phyloP scores from a whole-genome alignment of 495 filamentous ascomycete species.

The Xylaria nigripes region DNA sequence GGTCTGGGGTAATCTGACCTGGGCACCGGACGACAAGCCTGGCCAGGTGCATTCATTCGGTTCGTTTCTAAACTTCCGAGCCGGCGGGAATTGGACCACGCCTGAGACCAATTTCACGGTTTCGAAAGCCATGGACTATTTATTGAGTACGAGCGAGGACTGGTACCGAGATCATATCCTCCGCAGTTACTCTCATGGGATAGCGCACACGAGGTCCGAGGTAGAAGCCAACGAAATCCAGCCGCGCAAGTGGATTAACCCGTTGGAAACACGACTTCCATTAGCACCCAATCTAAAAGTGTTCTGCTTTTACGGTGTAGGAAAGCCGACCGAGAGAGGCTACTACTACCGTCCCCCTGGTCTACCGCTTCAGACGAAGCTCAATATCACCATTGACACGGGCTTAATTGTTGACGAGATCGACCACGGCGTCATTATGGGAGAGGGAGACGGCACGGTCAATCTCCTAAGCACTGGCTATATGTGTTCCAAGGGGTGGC shows the following conservation, averaged over 20 bases:
- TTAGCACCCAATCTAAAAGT: constrained; percentile 87
- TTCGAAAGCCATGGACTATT: constrained; percentile 64
- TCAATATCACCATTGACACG: constrained; percentile 91
- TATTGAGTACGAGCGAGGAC: constrained; percentile 65
- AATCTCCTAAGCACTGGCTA: constrained; percentile 82
- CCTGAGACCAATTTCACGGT: constrained; percentile 70
- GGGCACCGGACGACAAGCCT: constrained; percentile 81
- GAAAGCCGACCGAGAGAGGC: constrained; percentile 80
- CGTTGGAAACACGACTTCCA: constrained; percentile 82
- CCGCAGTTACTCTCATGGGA: constrained; percentile 74
- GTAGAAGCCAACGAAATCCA: constrained; percentile 82
- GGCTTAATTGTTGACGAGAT: constrained; percentile 53
- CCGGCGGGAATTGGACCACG: constrained; percentile 45
- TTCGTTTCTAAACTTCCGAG: constrained; percentile 78
- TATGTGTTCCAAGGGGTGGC: constrained; percentile 95
- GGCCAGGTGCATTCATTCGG: constrained; percentile 66
- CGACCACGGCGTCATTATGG: constrained; percentile 85
- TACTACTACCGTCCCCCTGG: constrained; percentile 82
- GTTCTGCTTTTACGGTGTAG: constrained; percentile 94
- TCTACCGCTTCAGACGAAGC: constrained; percentile 49
- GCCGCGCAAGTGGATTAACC: constrained; percentile 86
- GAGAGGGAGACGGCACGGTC: constrained; percentile 93
- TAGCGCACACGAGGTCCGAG: constrained; percentile 71
- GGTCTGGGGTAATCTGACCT: constrained; percentile 84
- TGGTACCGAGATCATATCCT: constrained; percentile 75